Evolutionary conservation across 2,329 filamentous ascomycete species (phyloP).

Genomic region (Pestalotiopsis sp.): DNA sequence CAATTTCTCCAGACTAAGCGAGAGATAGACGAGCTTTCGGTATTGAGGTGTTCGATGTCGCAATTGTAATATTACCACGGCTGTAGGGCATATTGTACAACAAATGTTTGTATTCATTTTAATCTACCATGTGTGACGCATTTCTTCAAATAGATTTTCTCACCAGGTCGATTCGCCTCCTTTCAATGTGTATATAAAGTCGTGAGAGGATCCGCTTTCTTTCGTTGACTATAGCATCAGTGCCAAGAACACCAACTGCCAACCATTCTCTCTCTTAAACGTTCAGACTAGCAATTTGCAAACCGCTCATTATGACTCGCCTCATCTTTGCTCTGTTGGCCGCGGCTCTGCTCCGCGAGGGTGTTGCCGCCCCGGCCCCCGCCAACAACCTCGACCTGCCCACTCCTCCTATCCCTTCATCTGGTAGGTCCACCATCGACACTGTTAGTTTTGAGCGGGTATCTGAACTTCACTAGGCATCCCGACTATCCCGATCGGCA

Average conservation of each 20-base stretch:
- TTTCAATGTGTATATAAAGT: background rate
- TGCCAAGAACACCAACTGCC: background rate
- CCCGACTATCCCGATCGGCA: background rate
- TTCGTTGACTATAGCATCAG: background rate
- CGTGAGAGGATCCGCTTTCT: background rate
- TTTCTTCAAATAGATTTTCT: background rate
- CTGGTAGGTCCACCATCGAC: background rate
- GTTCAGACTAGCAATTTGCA: background rate
- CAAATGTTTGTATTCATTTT: background rate
- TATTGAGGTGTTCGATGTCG: background rate
- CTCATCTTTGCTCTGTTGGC: conserved; percentile 9
- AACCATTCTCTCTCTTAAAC: no score
- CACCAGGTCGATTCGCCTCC: background rate
- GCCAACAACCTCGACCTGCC: background rate
- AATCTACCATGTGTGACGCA: background rate
- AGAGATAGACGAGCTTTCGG: background rate
- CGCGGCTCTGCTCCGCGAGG: conserved; percentile 8
- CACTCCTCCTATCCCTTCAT: background rate
- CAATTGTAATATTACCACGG: background rate
- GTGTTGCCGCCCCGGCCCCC: background rate
- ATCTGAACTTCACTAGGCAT: background rate
- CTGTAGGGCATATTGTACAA: background rate
- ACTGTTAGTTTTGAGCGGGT: background rate
- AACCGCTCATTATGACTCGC: conserved; percentile 8
- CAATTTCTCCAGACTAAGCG: background rate